Percentiles rank a stretch among this genome's conserved stretches.
These are phyloP conservation scores for Pichia sp. DNA, from an alignment of 1,139 yeast genomes.

Conservation along the genomic window DNA sequence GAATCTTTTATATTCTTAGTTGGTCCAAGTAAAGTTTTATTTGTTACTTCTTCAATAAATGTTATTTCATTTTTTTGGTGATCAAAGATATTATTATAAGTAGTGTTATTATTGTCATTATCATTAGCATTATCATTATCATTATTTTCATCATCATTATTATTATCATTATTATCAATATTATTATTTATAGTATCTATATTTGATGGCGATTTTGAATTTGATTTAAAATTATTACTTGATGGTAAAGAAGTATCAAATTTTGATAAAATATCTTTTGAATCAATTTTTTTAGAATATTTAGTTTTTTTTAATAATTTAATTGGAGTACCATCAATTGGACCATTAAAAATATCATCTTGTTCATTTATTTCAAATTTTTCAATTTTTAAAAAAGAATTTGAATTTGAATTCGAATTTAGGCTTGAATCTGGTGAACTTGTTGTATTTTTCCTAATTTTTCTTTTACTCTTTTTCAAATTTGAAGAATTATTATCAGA, in stretches of 20 bases:
- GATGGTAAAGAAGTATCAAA: slow-evolving; percentile 17
- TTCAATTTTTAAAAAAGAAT: slow-evolving; percentile 18
- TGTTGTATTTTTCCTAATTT: slow-evolving; percentile 4
- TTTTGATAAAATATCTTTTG: slow-evolving; percentile 15
- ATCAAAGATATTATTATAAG: neutral
- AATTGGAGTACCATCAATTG: slow-evolving; percentile 9
- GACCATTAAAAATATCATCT: slow-evolving; percentile 12
- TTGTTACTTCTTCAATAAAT: neutral
- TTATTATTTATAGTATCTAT: neutral
- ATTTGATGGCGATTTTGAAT: neutral
- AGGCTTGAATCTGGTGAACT: slow-evolving; percentile 9
- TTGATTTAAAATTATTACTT: slow-evolving; percentile 12
- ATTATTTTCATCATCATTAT: too few relatives aligned
- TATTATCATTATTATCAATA: too few relatives aligned
- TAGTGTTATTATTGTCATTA: too few relatives aligned
- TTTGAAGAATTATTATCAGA: neutral
- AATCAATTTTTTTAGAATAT: slow-evolving; percentile 1
- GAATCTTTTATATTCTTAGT: slow-evolving; percentile 6
- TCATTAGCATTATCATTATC: too few relatives aligned
- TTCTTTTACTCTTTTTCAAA: slow-evolving; percentile 4
- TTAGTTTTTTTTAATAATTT: slow-evolving; percentile 9
- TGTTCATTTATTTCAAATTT: slow-evolving; percentile 18
- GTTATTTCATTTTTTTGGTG: neutral
- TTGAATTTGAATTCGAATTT: too few relatives aligned
- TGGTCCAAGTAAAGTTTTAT: slow-evolving; percentile 7